These are phyloP conservation scores for Rosellinia necatrix DNA, from an alignment of 2,329 filamentous ascomycete genomes.

Conservation along the genomic window DNA sequence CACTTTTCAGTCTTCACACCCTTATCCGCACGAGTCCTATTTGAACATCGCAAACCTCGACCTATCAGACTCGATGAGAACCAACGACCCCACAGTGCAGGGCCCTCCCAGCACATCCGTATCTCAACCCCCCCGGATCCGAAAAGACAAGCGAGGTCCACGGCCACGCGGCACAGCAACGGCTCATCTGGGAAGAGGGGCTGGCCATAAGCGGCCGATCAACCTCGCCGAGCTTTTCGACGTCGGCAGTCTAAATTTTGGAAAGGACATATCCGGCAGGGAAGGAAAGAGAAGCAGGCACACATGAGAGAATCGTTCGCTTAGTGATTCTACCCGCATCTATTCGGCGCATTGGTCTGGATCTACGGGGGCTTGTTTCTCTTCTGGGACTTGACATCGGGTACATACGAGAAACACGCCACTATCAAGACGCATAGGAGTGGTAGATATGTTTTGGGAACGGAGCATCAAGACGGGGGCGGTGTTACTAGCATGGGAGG, in stretches of 20 bases:
- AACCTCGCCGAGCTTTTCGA: slow-evolving; percentile 79
- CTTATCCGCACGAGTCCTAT: slow-evolving; percentile 62
- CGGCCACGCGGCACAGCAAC: slow-evolving; percentile 35
- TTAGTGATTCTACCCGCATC: slow-evolving; percentile 18
- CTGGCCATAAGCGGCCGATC: slow-evolving; percentile 74
- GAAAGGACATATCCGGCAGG: slow-evolving; percentile 62
- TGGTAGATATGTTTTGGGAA: slow-evolving; percentile 21
- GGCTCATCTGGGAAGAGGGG: slow-evolving; percentile 61
- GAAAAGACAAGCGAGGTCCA: slow-evolving; percentile 30
- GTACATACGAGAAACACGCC: slow-evolving; percentile 11
- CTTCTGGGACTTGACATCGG: slow-evolving; percentile 17
- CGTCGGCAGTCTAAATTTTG: slow-evolving; percentile 64
- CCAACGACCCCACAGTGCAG: slow-evolving; percentile 45
- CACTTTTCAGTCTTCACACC: slow-evolving; percentile 69
- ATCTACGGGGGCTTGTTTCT: slow-evolving; percentile 23
- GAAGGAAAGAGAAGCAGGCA: slow-evolving; percentile 57
- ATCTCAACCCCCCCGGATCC: slow-evolving; percentile 37
- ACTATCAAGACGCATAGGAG: slow-evolving; percentile 18
- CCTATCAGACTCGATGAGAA: slow-evolving; percentile 54
- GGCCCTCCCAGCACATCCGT: slow-evolving; percentile 37
- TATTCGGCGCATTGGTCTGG: slow-evolving; percentile 25
- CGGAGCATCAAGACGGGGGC: slow-evolving; percentile 19
- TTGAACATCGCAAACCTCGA: slow-evolving; percentile 66
- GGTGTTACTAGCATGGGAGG: slow-evolving; percentile 23
- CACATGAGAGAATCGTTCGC: slow-evolving; percentile 37